Percentiles rank a stretch among this genome's conserved stretches.
phyloP scores from a whole-genome alignment of 2,329 filamentous ascomycete genomes.

The Drechslerella coelobrocha region DNA sequence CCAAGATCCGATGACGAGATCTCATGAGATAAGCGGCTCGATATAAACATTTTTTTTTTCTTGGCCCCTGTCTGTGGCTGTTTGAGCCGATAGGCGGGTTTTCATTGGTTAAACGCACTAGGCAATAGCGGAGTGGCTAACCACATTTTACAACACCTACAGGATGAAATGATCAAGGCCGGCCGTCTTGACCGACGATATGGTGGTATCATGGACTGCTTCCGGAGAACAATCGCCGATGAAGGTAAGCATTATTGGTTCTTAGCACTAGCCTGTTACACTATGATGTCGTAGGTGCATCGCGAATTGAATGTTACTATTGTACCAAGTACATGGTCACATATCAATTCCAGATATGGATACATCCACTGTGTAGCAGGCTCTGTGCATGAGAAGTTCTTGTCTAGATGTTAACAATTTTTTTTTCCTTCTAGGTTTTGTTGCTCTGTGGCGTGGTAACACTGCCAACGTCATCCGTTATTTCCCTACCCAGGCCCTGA shows the following conservation, averaged over 20 bases:
- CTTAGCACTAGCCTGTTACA: neutral
- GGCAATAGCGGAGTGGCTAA: conserved; percentile 51
- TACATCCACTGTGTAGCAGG: neutral
- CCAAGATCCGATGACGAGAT: conserved; percentile 38
- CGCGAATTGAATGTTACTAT: neutral
- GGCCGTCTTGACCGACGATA: conserved; percentile 99
- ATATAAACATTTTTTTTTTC: conserved; percentile 37
- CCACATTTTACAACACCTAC: conserved; percentile 51
- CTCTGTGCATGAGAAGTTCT: neutral
- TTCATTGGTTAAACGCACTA: conserved; percentile 52
- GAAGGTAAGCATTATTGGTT: conserved; percentile 70
- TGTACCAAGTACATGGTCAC: too few species aligned
- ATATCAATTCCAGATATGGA: neutral
- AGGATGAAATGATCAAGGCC: conserved; percentile 99
- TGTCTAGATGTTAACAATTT: conserved; percentile 1
- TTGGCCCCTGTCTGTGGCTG: conserved; percentile 12
- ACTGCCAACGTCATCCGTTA: conserved; percentile 99
- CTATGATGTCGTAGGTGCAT: neutral
- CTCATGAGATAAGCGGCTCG: conserved; percentile 30
- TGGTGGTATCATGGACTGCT: conserved; percentile 92
- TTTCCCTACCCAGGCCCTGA: conserved; percentile 99
- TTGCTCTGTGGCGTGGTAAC: conserved; percentile 99
- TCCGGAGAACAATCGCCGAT: conserved; percentile 83
- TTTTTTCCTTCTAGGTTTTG: conserved; percentile 61
- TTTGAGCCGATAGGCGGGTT: conserved; percentile 13